Percentiles rank a stretch among this genome's conserved stretches.
phyloP scores from a whole-genome alignment of 352 stramenopile genomes.

The Globisporangium viniferum region DNA sequence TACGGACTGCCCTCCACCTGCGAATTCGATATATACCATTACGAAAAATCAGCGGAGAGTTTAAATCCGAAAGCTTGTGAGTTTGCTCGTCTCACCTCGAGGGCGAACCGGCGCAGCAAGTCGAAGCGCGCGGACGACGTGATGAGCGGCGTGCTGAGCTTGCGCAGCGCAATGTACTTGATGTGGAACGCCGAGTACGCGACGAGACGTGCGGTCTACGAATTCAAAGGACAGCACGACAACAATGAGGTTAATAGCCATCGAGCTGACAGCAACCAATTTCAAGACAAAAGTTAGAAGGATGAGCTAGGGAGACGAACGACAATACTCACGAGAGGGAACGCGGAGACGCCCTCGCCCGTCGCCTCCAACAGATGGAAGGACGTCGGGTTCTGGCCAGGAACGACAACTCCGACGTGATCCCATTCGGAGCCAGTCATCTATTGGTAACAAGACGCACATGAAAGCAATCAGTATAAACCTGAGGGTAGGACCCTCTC shows the following conservation, averaged over 20 bases:
- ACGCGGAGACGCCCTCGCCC: slow-evolving; percentile 53
- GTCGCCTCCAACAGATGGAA: slow-evolving; percentile 62
- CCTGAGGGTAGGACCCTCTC: too few species aligned
- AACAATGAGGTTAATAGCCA: neutral
- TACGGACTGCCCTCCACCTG: slow-evolving; percentile 50
- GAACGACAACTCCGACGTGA: slow-evolving; percentile 54
- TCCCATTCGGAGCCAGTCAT: slow-evolving; percentile 67
- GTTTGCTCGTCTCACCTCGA: slow-evolving; percentile 20
- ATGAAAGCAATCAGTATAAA: too few species aligned
- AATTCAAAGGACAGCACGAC: neutral
- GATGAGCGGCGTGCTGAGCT: slow-evolving; percentile 51
- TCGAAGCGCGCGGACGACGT: slow-evolving; percentile 38
- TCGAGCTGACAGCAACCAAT: too few species aligned
- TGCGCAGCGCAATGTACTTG: slow-evolving; percentile 41
- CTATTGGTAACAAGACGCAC: slow-evolving; percentile 12
- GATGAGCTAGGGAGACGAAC: too few species aligned
- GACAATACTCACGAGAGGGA: slow-evolving; percentile 33
- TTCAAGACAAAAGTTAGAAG: too few species aligned
- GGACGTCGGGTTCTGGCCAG: slow-evolving; percentile 8
- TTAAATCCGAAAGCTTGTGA: too few species aligned
- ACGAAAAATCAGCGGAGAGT: too few species aligned
- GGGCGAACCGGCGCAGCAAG: slow-evolving; percentile 40
- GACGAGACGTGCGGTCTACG: slow-evolving; percentile 26
- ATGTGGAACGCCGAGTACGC: slow-evolving; percentile 50
- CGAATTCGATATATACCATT: too few species aligned